A percentile compares a stretch with the other conserved stretches of the same genome.
Evolutionary conservation across 306 rosid genomes (phyloP).

Genomic region (Castanea sativa): DNA sequence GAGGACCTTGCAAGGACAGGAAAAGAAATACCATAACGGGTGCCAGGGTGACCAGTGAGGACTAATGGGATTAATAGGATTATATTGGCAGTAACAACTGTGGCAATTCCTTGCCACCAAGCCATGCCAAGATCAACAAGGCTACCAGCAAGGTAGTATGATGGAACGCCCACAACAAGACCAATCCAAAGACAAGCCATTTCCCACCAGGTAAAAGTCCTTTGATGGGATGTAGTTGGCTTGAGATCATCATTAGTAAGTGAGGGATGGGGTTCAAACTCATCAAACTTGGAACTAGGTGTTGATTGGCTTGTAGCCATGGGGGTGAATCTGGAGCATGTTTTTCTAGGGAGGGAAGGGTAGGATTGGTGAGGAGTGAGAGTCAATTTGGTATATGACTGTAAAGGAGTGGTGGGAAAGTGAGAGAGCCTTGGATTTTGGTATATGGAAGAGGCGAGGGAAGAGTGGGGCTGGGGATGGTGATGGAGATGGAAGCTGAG

Average conservation of each 20-base stretch:
- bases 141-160: constrained; percentile 86
- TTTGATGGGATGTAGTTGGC: constrained; percentile 52
- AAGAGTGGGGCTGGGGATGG: constrained; percentile 28
- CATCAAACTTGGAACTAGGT: neutral
- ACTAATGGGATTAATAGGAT: constrained; percentile 55
- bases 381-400: constrained; percentile 4
- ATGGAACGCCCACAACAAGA: constrained; percentile 86
- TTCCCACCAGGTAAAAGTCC: constrained; percentile 68
- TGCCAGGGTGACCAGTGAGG: constrained; percentile 79
- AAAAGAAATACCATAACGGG: constrained; percentile 80
- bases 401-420: constrained; percentile 14
- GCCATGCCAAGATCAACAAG: constrained; percentile 95
- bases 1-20: constrained; percentile 82
- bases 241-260: constrained; percentile 74
- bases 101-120: constrained; percentile 95
- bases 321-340: constrained; percentile 20
- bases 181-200: constrained; percentile 80
- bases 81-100: constrained; percentile 66
- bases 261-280: constrained; percentile 39
- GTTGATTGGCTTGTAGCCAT: constrained; percentile 22
- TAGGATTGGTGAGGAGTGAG: neutral
- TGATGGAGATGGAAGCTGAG: constrained; percentile 27
- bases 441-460: constrained; percentile 11
- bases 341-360: constrained; percentile 14
- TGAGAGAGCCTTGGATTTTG: constrained; percentile 14